phyloP scores from a whole-genome alignment of 129 eudicot genomes.

The Centella asiatica region DNA sequence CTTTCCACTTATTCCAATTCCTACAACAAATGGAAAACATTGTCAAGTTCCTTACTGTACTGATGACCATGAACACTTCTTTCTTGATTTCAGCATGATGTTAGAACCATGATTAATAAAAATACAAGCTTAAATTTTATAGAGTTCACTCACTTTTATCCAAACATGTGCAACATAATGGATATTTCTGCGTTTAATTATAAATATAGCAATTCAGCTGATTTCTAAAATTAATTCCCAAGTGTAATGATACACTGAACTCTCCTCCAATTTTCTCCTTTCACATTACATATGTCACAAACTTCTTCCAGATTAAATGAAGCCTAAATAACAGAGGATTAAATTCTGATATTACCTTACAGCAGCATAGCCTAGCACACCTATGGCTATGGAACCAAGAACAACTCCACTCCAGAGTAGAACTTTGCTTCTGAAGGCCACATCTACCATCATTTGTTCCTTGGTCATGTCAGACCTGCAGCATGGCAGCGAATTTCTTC shows the following conservation, averaged over 20 bases:
- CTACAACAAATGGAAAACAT: conserved; percentile 23
- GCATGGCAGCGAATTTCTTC: too few relatives aligned
- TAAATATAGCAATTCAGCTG: not conserved
- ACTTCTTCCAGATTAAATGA: not conserved
- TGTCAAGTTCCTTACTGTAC: not conserved
- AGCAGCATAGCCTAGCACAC: conserved; percentile 62
- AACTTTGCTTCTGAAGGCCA: conserved; percentile 53
- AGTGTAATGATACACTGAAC: too few relatives aligned
- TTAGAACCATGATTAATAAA: too few relatives aligned
- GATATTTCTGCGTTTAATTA: not conserved
- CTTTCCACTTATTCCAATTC: conserved; percentile 71
- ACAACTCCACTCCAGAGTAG: conserved; percentile 65
- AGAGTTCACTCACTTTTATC: not conserved
- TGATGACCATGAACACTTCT: not conserved
- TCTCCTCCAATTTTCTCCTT: not conserved
- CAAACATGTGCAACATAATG: not conserved
- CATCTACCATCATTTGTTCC: conserved; percentile 70
- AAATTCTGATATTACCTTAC: conserved; percentile 40
- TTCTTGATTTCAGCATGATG: too few relatives aligned
- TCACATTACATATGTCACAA: not conserved
- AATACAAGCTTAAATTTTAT: too few relatives aligned
- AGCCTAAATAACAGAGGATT: not conserved
- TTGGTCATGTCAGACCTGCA: conserved; percentile 69
- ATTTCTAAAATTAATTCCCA: too few relatives aligned
- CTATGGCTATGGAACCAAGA: conserved; percentile 61